Conservation (phyloP, 2,329 filamentous ascomycete genomes). For the Aspergillus tanneri region DNA sequence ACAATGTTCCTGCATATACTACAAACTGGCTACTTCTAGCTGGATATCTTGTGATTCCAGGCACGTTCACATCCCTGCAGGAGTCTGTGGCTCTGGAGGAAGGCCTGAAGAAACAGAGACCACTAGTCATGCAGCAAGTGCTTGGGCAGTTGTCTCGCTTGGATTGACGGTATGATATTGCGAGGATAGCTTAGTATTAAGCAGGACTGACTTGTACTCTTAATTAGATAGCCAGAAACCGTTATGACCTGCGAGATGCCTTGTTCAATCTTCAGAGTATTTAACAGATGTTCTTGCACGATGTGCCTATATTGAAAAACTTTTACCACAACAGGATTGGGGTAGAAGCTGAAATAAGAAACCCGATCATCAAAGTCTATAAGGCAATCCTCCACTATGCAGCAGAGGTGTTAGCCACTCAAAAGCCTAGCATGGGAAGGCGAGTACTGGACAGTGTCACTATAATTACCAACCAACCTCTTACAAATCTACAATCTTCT, state of each 20-base stretch:
- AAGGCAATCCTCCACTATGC: slow-evolving; percentile 15
- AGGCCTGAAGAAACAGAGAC: no score
- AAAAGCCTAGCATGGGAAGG: slow-evolving; percentile 4
- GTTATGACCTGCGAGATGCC: slow-evolving; percentile 7
- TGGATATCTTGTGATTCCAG: slow-evolving; percentile 56
- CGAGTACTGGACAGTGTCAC: slow-evolving; percentile 14
- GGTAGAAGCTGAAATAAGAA: background rate
- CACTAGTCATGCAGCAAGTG: slow-evolving; percentile 16
- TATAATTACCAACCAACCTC: slow-evolving; percentile 11
- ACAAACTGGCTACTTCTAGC: slow-evolving; percentile 53
- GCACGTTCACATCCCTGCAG: slow-evolving; percentile 51
- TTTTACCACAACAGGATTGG: slow-evolving; percentile 9
- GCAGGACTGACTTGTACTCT: background rate
- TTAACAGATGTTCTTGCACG: slow-evolving; percentile 14
- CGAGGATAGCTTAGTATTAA: background rate
- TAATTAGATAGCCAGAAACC: slow-evolving; percentile 17
- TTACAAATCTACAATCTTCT: slow-evolving; percentile 11
- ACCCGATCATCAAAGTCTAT: slow-evolving; percentile 12
- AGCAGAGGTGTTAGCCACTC: slow-evolving; percentile 6
- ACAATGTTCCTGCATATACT: slow-evolving; percentile 50
- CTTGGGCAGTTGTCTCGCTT: slow-evolving; percentile 20
- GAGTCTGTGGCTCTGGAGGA: slow-evolving; percentile 27
- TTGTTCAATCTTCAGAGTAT: slow-evolving; percentile 20
- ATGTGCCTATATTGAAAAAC: slow-evolving; percentile 15
- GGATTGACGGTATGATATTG: slow-evolving; percentile 15